A percentile compares a stretch with the other conserved stretches of the same genome.
These are phyloP conservation scores for Leucosporidium creatinivorum DNA, from an alignment of 768 basidiomycete species.

Conservation along the genomic window DNA sequence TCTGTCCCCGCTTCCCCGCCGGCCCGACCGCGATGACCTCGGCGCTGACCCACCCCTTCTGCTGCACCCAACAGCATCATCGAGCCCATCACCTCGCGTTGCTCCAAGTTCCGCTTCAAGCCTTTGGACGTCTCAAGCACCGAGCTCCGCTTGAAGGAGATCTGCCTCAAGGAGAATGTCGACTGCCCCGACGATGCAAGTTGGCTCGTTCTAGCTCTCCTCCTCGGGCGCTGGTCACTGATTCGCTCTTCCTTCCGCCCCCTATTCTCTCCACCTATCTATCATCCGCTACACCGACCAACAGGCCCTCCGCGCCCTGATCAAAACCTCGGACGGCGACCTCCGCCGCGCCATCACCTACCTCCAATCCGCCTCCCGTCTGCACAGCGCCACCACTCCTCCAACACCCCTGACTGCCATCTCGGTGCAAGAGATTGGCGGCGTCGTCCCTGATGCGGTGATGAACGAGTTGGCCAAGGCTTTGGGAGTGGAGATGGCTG, in stretches of 20 bases:
- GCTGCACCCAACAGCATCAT: slow-evolving; percentile 66
- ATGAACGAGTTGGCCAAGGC: slow-evolving; percentile 62
- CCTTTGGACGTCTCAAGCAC: slow-evolving; percentile 77
- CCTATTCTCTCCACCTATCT: background rate
- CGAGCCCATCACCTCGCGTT: slow-evolving; percentile 95
- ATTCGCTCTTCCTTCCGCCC: background rate
- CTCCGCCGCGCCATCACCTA: slow-evolving; percentile 95
- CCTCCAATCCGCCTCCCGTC: slow-evolving; percentile 85
- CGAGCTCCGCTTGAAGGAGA: slow-evolving; percentile 63
- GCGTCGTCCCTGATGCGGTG: slow-evolving; percentile 73
- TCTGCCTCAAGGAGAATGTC: slow-evolving; percentile 69
- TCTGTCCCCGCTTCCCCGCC: background rate
- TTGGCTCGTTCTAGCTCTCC: background rate
- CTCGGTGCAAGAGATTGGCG: slow-evolving; percentile 94
- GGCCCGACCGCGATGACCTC: background rate
- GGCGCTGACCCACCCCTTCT: background rate
- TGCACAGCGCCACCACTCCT: slow-evolving; percentile 50
- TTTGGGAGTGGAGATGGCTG: slow-evolving; percentile 54
- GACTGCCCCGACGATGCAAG: slow-evolving; percentile 43
- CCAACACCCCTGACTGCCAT: slow-evolving; percentile 54
- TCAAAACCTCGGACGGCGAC: slow-evolving; percentile 78
- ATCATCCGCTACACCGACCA: no score
- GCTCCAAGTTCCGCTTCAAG: slow-evolving; percentile 97
- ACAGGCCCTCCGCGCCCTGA: slow-evolving; percentile 61
- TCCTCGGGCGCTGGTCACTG: background rate